Percentiles rank a stretch among this genome's conserved stretches.
Conservation (phyloP, 306 rosid species). For the Comarum palustre region DNA sequence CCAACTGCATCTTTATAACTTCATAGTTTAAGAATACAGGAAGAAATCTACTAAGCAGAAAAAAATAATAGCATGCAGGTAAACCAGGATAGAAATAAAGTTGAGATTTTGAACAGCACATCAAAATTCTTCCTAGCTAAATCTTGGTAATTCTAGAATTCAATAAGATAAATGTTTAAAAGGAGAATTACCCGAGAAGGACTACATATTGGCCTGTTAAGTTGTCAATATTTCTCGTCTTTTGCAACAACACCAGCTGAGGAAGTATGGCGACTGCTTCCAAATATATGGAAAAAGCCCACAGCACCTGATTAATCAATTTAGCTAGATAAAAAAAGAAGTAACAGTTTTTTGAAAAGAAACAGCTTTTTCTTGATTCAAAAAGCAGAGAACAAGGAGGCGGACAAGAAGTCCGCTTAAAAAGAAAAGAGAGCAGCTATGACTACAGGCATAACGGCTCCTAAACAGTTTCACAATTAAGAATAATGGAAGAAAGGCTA, state of each 20-base stretch:
- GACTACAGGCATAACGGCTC: too few relatives aligned
- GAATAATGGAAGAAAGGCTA: too few relatives aligned
- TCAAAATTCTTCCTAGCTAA: background rate
- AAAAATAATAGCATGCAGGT: background rate
- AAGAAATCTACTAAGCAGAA: background rate
- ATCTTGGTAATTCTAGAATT: background rate
- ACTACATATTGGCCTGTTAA: conserved; percentile 85
- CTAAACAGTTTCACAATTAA: too few relatives aligned
- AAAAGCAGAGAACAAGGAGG: too few relatives aligned
- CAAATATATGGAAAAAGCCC: conserved; percentile 83
- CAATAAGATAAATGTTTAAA: background rate
- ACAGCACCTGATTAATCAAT: conserved; percentile 61
- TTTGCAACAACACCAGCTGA: conserved; percentile 72
- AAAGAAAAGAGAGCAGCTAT: too few relatives aligned
- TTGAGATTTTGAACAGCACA: background rate
- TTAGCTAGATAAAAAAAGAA: too few relatives aligned
- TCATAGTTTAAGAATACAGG: background rate
- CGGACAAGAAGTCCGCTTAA: too few relatives aligned
- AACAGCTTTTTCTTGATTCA: too few relatives aligned
- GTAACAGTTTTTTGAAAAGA: too few relatives aligned
- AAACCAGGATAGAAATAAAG: background rate
- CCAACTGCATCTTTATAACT: background rate
- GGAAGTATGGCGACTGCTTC: conserved; percentile 97
- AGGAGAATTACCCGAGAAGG: conserved; percentile 69
- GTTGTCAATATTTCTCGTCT: conserved; percentile 90